Percentiles rank a stretch among this genome's conserved stretches.
phyloP scores from a whole-genome alignment of 805 yeast species.

The Zygotorulaspora sp. region DNA sequence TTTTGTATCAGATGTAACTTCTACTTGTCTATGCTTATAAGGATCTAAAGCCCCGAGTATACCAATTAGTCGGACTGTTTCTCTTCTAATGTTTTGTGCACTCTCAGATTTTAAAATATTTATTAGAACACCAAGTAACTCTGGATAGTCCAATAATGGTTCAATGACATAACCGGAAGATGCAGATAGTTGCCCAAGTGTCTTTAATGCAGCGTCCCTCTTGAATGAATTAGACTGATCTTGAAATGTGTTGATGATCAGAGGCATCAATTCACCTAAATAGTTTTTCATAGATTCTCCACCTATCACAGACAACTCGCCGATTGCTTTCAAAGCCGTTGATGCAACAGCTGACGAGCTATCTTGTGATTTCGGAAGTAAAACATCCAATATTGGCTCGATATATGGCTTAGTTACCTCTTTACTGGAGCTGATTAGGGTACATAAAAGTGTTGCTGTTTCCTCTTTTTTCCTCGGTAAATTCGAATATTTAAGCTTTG shows the following conservation, averaged over 20 bases:
- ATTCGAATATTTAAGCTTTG: slow-evolving; percentile 79
- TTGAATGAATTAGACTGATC: slow-evolving; percentile 88
- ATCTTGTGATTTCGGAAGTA: slow-evolving; percentile 72
- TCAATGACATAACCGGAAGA: slow-evolving; percentile 94
- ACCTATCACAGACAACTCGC: slow-evolving; percentile 82
- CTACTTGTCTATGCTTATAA: slow-evolving; percentile 88
- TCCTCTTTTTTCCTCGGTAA: slow-evolving; percentile 78
- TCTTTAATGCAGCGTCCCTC: slow-evolving; percentile 81
- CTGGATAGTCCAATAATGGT: slow-evolving; percentile 89
- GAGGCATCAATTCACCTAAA: slow-evolving; percentile 75
- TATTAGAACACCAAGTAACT: slow-evolving; percentile 73
- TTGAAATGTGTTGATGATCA: slow-evolving; percentile 79
- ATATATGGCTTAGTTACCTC: slow-evolving; percentile 87
- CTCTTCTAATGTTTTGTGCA: slow-evolving; percentile 69
- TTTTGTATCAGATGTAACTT: slow-evolving; percentile 53
- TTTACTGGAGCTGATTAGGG: slow-evolving; percentile 71
- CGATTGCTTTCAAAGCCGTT: slow-evolving; percentile 78
- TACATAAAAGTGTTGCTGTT: slow-evolving; percentile 68
- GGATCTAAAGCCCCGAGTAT: slow-evolving; percentile 96
- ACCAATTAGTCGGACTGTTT: slow-evolving; percentile 85
- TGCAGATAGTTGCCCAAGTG: slow-evolving; percentile 83
- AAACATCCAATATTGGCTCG: slow-evolving; percentile 80
- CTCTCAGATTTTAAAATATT: slow-evolving; percentile 78
- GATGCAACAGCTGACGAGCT: slow-evolving; percentile 77
- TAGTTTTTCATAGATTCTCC: slow-evolving; percentile 78